Base-by-base conservation (phyloP, 306 rosid genomes). In the Lablab purpureus region DNA sequence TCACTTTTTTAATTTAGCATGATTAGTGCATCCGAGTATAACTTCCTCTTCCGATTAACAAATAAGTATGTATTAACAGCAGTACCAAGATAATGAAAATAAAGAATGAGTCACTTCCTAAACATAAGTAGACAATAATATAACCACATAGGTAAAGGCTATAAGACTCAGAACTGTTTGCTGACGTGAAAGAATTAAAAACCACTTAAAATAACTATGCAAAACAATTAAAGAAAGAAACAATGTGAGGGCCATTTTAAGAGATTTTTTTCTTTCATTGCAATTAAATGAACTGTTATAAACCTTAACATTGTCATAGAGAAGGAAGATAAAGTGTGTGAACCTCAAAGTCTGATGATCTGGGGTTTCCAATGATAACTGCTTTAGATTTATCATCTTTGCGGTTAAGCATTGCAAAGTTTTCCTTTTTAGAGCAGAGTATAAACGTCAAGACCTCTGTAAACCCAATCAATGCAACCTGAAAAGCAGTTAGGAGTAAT, bases 311-410 rank as follows among this genome's bases (percentile, higher is more conserved):
- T 19, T 59, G 55, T n/a, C 19, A 25, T 37, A 41, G 69, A 41
- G 32, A 74, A 43, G 63, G 9, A 60, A 40, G 52, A 54, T 23
- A 8, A 56, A 62, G 68, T 17, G 63, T 40, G 64, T 66, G 70
- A 71, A 93, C 97, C 96, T 95, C 96, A 83, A 87, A 89, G 87
- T 95, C 99, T 62, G 99, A 82, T 14, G 96, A 90, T 45, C 98
- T 91, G 56, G 98, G 98, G 84, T 95, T 95, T 74, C 86, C 99
- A 65, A 95, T 89, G 79, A 89, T 76, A 69, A 95, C 95, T 0
- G 91, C 94, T n/a, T 80, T 85, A 22, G 88, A 84, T 84, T 87
- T 83, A 62, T 89, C 94, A 84, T 92, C 94, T 84, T 84, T 67
- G 66, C 92, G 97, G 62, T 87, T 92, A 80, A 95, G 87, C 97